Evolutionary conservation across 1,284 basidiomycete species (phyloP).

Genomic region (Puccinia novopanici): DNA sequence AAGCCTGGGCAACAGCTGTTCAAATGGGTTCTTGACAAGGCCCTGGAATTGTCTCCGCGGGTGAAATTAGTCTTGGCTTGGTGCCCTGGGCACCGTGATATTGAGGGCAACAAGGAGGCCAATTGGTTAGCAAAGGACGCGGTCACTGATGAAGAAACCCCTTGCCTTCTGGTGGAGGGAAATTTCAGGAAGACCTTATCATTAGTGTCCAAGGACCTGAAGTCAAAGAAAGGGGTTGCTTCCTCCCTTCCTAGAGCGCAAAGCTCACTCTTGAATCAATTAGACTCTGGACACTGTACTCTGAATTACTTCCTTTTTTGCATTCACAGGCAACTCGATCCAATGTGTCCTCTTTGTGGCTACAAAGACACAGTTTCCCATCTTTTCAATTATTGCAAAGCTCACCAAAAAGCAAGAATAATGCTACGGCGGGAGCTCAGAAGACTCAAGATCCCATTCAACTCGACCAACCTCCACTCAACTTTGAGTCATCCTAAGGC

Average conservation of each 20-base stretch:
- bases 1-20: background rate
- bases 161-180: background rate
- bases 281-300: too few species aligned
- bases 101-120: background rate
- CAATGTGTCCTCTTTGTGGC: background rate
- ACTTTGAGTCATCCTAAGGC: background rate
- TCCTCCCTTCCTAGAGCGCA: background rate
- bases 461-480: background rate
- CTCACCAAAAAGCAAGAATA: background rate
- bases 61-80: background rate
- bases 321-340: background rate
- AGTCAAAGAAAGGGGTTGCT: too few species aligned
- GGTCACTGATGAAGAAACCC: background rate
- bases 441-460: background rate
- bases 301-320: too few species aligned
- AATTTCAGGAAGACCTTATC: background rate
- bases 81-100: constrained; percentile 21
- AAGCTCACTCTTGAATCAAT: too few species aligned
- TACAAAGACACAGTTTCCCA: background rate
- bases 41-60: background rate
- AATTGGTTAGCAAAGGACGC: background rate
- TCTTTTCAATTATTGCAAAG: background rate
- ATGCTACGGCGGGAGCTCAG: background rate
- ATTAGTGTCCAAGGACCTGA: too few species aligned
- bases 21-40: background rate